Conservation (phyloP, 2,329 filamentous ascomycete species). For the Parafenestella ontariensis region DNA sequence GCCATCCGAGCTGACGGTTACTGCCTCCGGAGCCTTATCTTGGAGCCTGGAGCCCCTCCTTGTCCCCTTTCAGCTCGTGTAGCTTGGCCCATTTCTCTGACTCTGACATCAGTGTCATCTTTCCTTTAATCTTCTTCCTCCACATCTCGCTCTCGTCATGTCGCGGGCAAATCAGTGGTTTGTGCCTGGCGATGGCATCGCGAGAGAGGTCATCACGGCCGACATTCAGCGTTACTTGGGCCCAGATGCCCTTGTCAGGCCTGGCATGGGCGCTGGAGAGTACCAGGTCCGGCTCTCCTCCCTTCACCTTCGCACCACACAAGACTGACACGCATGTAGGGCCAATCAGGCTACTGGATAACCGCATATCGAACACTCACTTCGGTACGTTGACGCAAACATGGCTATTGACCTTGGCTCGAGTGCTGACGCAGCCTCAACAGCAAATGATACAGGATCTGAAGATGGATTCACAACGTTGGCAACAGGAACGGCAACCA, state of each 20-base stretch:
- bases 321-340: slow-evolving; percentile 37
- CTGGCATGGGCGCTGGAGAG: slow-evolving; percentile 54
- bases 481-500: slow-evolving; percentile 47
- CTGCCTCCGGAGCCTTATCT: slow-evolving; percentile 30
- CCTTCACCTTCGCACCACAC: slow-evolving; percentile 4
- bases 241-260: slow-evolving; percentile 58
- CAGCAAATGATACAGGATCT: slow-evolving; percentile 60
- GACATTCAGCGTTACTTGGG: slow-evolving; percentile 61
- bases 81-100: slow-evolving; percentile 42
- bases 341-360: slow-evolving; percentile 59
- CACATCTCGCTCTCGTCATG: slow-evolving; percentile 33
- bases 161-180: slow-evolving; percentile 57
- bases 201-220: slow-evolving; percentile 59
- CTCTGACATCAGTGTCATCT: slow-evolving; percentile 48
- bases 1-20: slow-evolving; percentile 32
- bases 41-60: slow-evolving; percentile 41
- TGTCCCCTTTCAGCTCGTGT: slow-evolving; percentile 38
- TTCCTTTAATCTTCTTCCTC: slow-evolving; percentile 37
- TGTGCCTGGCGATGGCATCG: slow-evolving; percentile 58
- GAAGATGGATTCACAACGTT: slow-evolving; percentile 56
- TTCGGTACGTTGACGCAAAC: slow-evolving; percentile 47
- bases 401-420: neutral
- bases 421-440: neutral
- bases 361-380: slow-evolving; percentile 60
- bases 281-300: slow-evolving; percentile 50